Base-by-base conservation (phyloP, 345 rosid genomes). In the Rhodamnia rubescens region DNA sequence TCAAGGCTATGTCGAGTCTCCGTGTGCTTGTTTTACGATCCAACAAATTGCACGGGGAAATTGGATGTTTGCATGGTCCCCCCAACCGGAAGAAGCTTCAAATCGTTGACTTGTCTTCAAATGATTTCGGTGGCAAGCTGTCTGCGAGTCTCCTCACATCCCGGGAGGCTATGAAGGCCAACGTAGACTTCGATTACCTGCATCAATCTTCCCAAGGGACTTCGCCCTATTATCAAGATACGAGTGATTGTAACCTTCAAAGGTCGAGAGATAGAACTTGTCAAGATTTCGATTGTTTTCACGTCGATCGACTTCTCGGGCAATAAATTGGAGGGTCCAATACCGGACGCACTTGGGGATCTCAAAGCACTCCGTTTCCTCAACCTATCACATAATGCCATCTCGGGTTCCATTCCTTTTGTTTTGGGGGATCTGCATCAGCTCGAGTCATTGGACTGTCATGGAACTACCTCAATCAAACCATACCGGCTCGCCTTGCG, bases 101-200 rank as follows among this genome's bases (percentile, higher is more conserved):
- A 36, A 91, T 94, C 36, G 85, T 91, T 1, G 94, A 93, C 57
- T 52, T 93, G 21, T 88, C 94, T 7, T 24, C 82, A 0, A 94
- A 93, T 27, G 1, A 69, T 12, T 93, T 94, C 27, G 16, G 1
- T 20, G 87, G 89, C 5, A 40, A 1, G 0, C 5, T 91, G 1
- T 90, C 89, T 22, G 0, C 6, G 1, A 26, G 11, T 10, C 83
- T 55, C 44, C 83, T 86, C 15, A 7, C 59, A 42, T 69, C 82
- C 10, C 83, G 85, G 87, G 78, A 53, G 4, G 85, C 87, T 29
- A 86, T 86, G 88, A 82, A 85, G 80, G 29, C 15, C 51, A 81
- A 15, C 1, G 21, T 55, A 83, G 74, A 88, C 26, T 7, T 27
- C 44, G 11, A 56, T 49, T 59, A 50, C 32, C 0, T 85, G 9